phyloP scores from a whole-genome alignment of 78 protist species.

The Pigoraptor vietnamica region DNA sequence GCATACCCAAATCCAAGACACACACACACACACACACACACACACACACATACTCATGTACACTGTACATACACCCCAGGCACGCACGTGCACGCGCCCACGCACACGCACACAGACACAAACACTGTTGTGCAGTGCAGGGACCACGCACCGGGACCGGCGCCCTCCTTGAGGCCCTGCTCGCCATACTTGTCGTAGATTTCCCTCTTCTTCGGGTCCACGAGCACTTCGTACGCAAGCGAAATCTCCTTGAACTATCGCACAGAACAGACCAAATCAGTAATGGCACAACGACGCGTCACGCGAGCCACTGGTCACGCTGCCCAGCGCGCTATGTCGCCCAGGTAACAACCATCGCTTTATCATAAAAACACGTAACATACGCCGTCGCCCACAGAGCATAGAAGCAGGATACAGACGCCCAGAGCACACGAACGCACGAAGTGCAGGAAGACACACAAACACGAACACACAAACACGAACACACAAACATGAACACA shows the following conservation, averaged over 20 bases:
- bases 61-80: neutral
- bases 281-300: neutral
- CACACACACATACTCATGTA: neutral
- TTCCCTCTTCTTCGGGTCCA: slow-evolving; percentile 78
- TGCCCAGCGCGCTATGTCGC: too few relatives aligned
- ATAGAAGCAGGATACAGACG: neutral
- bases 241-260: slow-evolving; percentile 81
- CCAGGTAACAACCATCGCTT: too few relatives aligned
- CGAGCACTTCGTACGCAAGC: slow-evolving; percentile 84
- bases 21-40: neutral
- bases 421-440: neutral
- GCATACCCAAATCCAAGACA: neutral
- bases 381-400: neutral
- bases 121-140: neutral
- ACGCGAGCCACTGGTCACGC: too few relatives aligned
- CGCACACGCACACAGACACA: neutral
- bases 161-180: slow-evolving; percentile 38
- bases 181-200: slow-evolving; percentile 87
- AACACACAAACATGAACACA: neutral
- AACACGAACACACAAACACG: neutral
- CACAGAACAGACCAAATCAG: neutral
- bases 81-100: neutral
- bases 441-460: too few relatives aligned
- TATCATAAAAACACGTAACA: too few relatives aligned
- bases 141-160: slow-evolving; percentile 3